phyloP scores from a whole-genome alignment of 345 rosid genomes.

The Eucalyptus sideroxylon region DNA sequence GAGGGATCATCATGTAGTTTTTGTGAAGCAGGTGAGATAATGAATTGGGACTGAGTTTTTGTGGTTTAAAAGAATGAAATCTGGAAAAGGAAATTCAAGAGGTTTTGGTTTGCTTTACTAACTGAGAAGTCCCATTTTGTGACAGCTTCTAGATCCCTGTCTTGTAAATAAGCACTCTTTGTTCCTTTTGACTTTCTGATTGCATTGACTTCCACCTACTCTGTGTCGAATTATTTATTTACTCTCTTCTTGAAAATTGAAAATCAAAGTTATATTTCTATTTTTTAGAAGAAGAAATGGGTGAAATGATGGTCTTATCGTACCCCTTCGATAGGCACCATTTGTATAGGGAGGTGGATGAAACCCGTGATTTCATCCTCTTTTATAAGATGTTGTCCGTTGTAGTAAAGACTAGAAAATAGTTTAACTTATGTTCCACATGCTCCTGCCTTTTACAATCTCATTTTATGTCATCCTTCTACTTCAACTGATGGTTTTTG shows the following conservation, averaged over 20 bases:
- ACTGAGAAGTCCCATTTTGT: neutral
- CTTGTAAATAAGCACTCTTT: neutral
- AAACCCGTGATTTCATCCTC: neutral
- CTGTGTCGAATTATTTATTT: neutral
- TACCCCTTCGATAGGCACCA: neutral
- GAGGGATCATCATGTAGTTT: neutral
- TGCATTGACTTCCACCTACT: neutral
- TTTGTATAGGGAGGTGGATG: neutral
- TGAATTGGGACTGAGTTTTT: neutral
- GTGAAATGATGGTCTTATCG: neutral
- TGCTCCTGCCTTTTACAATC: neutral
- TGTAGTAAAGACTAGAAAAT: neutral
- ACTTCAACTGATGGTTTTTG: neutral
- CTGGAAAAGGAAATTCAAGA: neutral
- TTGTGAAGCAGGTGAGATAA: neutral
- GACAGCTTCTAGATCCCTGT: neutral
- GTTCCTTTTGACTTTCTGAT: neutral
- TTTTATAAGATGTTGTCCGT: neutral
- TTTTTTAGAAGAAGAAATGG: neutral
- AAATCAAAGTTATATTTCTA: neutral
- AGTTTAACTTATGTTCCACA: neutral
- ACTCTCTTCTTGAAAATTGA: neutral
- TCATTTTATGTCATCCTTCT: neutral
- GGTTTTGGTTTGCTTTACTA: neutral
- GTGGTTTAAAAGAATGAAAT: neutral